Evolutionary conservation across 75 land plant species (phyloP), one percentile per base, ranked within the genome.

Genomic region (Gnetum montanum): DNA sequence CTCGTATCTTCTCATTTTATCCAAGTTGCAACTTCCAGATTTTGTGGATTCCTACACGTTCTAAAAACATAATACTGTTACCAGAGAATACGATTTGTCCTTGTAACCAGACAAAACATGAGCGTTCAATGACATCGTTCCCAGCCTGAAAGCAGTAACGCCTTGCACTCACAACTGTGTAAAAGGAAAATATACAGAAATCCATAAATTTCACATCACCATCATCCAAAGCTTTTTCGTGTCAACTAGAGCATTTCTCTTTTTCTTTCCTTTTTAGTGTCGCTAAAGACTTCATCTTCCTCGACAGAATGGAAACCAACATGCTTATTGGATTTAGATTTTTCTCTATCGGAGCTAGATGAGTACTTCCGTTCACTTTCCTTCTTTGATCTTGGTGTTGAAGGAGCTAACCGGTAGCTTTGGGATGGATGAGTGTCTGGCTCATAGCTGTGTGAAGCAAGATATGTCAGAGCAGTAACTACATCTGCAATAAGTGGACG

Each of bases 401-500:
- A 11, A 15, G 43, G 37, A 18, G 20, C 47, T 31, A 57, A 34
- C 16, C 54, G 57, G 35, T 36, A 38, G 44, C 36, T 72, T 25
- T 16, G 22, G 20, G 28, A 18, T n/a, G 74, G 29, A 57, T 57
- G 47, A 1, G 59, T 20, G 3, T 35, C 44, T n/a, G 74, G 68
- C 24, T 75, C 70, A 37, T 75, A 75, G 8, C 56, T 40, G 15
- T 75, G 70, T 46, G 62, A 59, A 18, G 79, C 70, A 29, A 75
- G 45, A 49, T 61, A 75, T 24, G 66, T 52, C 3, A 75, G 79
- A 6, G 79, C 79, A 22, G 77, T 75, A 1, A 75, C 79, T 13
- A 75, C 77, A 52, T 75, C 79, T 7, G 60, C 69, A 46, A 72
- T 72, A 4, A 71, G 43, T 18, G 79, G 79, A 8, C 79, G 69